These are phyloP conservation scores for Phytophthora nicotianae DNA, from an alignment of 352 stramenopile genomes.

Conservation along the genomic window DNA sequence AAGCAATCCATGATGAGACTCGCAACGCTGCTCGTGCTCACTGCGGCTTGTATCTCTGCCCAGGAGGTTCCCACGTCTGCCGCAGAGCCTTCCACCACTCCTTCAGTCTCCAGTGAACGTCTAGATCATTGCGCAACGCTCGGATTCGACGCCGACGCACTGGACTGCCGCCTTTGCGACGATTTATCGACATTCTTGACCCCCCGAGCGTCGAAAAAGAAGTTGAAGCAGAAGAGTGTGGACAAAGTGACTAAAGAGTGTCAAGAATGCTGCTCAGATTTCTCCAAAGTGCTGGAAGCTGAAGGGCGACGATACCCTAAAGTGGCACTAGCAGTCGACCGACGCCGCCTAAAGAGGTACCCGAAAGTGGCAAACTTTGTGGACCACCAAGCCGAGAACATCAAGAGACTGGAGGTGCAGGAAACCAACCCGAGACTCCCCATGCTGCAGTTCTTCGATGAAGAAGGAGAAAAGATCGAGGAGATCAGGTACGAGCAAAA, in stretches of 20 bases:
- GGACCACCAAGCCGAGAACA: constrained; percentile 47
- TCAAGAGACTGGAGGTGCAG: constrained; percentile 55
- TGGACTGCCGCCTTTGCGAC: constrained; percentile 69
- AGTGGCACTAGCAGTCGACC: constrained; percentile 62
- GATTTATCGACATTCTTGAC: constrained; percentile 46
- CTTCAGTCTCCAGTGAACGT: background rate
- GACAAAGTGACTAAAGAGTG: constrained; percentile 40
- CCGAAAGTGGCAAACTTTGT: constrained; percentile 77
- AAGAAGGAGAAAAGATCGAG: constrained; percentile 50
- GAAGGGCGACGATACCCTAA: constrained; percentile 44
- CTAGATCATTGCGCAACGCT: constrained; percentile 37
- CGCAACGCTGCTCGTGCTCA: constrained; percentile 9
- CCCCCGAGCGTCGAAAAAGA: constrained; percentile 1
- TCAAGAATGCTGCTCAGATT: constrained; percentile 57
- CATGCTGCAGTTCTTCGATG: constrained; percentile 72
- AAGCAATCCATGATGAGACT: constrained; percentile 8
- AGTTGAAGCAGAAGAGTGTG: constrained; percentile 8
- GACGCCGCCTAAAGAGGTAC: constrained; percentile 57
- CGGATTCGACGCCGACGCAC: constrained; percentile 62
- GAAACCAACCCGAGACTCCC: constrained; percentile 54
- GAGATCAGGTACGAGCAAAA: constrained; percentile 56
- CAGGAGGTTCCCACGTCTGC: constrained; percentile 9
- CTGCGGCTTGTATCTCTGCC: background rate
- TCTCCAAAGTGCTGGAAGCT: constrained; percentile 35
- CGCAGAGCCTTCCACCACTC: background rate